Percentiles rank a stretch among this genome's conserved stretches.
phyloP scores from a whole-genome alignment of 257 asterid genomes.

The Ballota nigra region DNA sequence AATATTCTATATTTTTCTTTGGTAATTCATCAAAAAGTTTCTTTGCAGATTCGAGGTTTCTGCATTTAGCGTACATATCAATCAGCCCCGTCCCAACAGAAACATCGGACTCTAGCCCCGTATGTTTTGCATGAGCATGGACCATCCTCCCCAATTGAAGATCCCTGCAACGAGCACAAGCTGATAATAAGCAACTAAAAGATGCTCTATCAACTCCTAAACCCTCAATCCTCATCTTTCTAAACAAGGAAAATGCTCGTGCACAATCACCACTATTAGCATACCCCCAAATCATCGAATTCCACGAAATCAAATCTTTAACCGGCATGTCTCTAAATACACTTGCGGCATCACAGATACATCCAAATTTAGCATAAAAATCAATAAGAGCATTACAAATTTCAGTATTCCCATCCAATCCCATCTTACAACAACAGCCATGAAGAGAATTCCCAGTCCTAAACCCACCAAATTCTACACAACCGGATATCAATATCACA shows the following conservation, averaged over 20 bases:
- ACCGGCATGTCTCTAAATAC: slow-evolving; percentile 30
- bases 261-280: slow-evolving; percentile 23
- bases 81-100: slow-evolving; percentile 44
- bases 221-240: slow-evolving; percentile 31
- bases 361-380: slow-evolving; percentile 41
- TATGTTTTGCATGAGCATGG: slow-evolving; percentile 37
- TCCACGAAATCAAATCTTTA: slow-evolving; percentile 45
- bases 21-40: slow-evolving; percentile 41
- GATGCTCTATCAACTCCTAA: slow-evolving; percentile 38
- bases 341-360: slow-evolving; percentile 29
- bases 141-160: slow-evolving; percentile 36
- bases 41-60: slow-evolving; percentile 31
- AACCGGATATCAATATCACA: slow-evolving; percentile 40
- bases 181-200: slow-evolving; percentile 42
- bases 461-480: slow-evolving; percentile 29
- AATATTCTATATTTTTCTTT: slow-evolving; percentile 32
- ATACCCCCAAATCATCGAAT: slow-evolving; percentile 38
- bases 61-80: slow-evolving; percentile 40
- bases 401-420: slow-evolving; percentile 31
- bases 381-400: slow-evolving; percentile 44
- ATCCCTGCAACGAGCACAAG: slow-evolving; percentile 32
- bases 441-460: slow-evolving; percentile 35
- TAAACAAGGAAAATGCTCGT: slow-evolving; percentile 31
- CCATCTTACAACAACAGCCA: slow-evolving; percentile 38
- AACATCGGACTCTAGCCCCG: slow-evolving; percentile 30